Percentiles rank a stretch among this genome's conserved stretches.
phyloP scores from a whole-genome alignment of 768 basidiomycete genomes.

The Leccinum ochraceum region DNA sequence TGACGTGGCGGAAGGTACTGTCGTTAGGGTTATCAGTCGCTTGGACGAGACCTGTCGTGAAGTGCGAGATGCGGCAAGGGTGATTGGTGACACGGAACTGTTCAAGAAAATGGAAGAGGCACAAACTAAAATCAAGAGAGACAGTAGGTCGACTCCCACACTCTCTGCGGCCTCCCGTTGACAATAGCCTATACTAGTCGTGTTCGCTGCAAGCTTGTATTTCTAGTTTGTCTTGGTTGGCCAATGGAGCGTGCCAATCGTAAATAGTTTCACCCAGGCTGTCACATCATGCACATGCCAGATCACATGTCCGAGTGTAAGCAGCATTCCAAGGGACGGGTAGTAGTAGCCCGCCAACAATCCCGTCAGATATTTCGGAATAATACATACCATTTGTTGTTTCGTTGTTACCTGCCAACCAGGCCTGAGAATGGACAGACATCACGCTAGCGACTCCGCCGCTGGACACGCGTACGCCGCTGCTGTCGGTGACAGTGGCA shows the following conservation, averaged over 20 bases:
- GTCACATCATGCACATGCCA: neutral
- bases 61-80: slow-evolving; percentile 94
- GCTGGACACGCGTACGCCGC: neutral
- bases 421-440: slow-evolving; percentile 13
- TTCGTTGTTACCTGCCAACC: slow-evolving; percentile 5
- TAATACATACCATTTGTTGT: neutral
- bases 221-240: slow-evolving; percentile 46
- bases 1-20: slow-evolving; percentile 95
- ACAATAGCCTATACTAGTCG: slow-evolving; percentile 48
- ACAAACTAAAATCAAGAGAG: slow-evolving; percentile 91
- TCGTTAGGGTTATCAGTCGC: slow-evolving; percentile 94
- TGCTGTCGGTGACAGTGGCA: neutral
- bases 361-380: slow-evolving; percentile 5
- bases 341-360: slow-evolving; percentile 7
- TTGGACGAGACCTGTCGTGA: slow-evolving; percentile 97
- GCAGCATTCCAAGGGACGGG: slow-evolving; percentile 23
- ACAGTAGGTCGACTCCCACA: slow-evolving; percentile 64
- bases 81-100: slow-evolving; percentile 93
- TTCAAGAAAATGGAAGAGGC: slow-evolving; percentile 99
- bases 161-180: neutral
- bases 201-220: slow-evolving; percentile 86
- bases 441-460: slow-evolving; percentile 2
- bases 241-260: neutral
- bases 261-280: neutral
- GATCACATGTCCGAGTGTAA: slow-evolving; percentile 14